Evolutionary conservation across 2,329 filamentous ascomycete species (phyloP).

Genomic region (Penicillium hesseltinei): DNA sequence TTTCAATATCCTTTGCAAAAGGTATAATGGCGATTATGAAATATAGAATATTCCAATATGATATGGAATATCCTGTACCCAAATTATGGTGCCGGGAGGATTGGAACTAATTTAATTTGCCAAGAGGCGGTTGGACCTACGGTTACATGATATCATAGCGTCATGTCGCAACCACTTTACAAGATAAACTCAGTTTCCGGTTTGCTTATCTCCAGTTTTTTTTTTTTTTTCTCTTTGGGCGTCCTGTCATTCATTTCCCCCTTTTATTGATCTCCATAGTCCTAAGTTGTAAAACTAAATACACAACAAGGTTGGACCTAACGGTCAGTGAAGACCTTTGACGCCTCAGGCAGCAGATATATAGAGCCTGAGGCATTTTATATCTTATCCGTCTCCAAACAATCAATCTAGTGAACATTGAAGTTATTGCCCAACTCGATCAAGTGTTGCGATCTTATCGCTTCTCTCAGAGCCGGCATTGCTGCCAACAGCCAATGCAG

Average conservation of each 20-base stretch:
- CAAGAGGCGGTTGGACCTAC: not conserved
- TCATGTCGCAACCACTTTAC: not conserved
- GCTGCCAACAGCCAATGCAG: constrained; percentile 21
- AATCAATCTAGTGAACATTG: not conserved
- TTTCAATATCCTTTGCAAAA: not conserved
- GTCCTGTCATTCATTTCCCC: not conserved
- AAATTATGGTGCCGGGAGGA: not conserved
- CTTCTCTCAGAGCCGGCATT: constrained; percentile 8
- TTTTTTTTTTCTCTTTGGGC: not conserved
- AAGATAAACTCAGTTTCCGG: not conserved
- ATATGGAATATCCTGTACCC: no score
- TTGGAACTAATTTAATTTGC: not conserved
- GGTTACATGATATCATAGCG: not conserved
- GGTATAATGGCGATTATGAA: not conserved
- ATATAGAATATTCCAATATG: not conserved
- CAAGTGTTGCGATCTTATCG: not conserved
- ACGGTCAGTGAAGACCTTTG: no score
- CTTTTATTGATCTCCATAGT: not conserved
- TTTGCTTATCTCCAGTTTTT: not conserved
- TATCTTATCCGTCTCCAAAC: not conserved
- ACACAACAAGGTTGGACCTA: not conserved
- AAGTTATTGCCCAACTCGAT: not conserved
- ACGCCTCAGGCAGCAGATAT: no score
- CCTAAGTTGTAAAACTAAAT: not conserved
- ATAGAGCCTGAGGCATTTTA: no score